Base-by-base conservation (phyloP, 2,329 filamentous ascomycete genomes). In the Achaetomium macrosporum region DNA sequence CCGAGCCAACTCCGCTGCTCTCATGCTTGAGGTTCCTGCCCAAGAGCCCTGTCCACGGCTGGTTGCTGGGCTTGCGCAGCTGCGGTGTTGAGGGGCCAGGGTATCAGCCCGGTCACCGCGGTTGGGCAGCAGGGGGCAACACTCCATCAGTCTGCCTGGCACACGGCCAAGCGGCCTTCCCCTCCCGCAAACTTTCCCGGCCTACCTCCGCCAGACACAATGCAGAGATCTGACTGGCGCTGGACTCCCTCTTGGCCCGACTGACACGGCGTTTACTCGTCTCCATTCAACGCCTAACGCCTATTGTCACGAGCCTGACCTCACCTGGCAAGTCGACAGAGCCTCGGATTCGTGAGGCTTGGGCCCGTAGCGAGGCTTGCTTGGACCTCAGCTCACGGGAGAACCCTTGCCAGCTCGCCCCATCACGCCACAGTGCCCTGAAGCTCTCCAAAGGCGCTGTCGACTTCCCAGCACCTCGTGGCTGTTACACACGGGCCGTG, bases 91-190 rank as follows among this genome's bases (percentile, higher is more conserved):
- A 46, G 51, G 51, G 47, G 42, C 47, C 47, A 45, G 35, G 41
- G n/a, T n/a, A n/a, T n/a, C 40, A 48, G 29, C 44, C 41, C 41
- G 31, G 52, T 17, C 29, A 40, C 39, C 33, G 50, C 25, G 31
- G 53, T 55, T 55, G 53, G 53, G 53, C 53, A 55, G 35, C 53
- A n/a, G n/a, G n/a, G n/a, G n/a, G n/a, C n/a, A n/a, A n/a, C n/a
- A 51, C 49, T 36, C 42, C 44, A 30, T 37, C 25, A 7, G 25
- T 7, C 43, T 46, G 41, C 47, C 45, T 49, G 49, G 48, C 44
- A 51, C 41, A 17, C 49, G 36, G 44, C 37, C 53, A 51, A 48
- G 40, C 40, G 12, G 36, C 39, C 41, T 49, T 33, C 39, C 33
- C 41, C 33, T 2, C 44, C 37, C 25, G 13, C 51, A 40, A 45